Evolutionary conservation across 345 rosid species (phyloP).

Genomic region (Camelina neglecta): DNA sequence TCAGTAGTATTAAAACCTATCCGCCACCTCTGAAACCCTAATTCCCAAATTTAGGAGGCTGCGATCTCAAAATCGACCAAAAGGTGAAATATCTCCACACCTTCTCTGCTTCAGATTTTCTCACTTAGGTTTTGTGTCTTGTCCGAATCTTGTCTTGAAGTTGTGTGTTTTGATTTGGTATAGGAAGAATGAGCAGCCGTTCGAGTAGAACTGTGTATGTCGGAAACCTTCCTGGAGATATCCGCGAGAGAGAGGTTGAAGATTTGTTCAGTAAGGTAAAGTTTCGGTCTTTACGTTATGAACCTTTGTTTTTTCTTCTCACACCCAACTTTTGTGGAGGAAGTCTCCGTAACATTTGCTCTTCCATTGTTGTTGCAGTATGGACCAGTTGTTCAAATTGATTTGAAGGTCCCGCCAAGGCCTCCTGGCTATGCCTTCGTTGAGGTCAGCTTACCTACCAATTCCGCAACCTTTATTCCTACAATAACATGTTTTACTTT

Average conservation of each 20-base stretch:
- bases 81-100: conserved; percentile 2
- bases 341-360: background rate
- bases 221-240: conserved; percentile 93
- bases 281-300: background rate
- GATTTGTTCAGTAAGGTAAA: conserved; percentile 91
- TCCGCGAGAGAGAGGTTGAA: conserved; percentile 87
- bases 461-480: background rate
- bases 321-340: background rate
- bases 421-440: conserved; percentile 98
- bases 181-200: conserved; percentile 75
- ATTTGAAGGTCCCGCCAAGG: conserved; percentile 92
- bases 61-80: conserved; percentile 27
- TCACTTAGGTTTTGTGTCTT: background rate
- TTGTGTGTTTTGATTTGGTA: background rate
- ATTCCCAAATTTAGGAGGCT: conserved; percentile 10
- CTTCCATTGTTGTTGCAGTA: conserved; percentile 57
- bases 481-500: background rate
- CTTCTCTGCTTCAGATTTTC: background rate
- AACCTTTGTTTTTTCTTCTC: background rate
- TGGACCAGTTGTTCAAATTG: conserved; percentile 84
- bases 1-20: too few species aligned
- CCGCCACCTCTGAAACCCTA: too few species aligned
- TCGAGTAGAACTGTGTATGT: conserved; percentile 86
- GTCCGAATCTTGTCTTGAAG: background rate
- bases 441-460: conserved; percentile 57